Percentiles rank a stretch among this genome's conserved stretches.
Conservation (phyloP, 2,329 filamentous ascomycete species). For the Xylariaceae sp. region DNA sequence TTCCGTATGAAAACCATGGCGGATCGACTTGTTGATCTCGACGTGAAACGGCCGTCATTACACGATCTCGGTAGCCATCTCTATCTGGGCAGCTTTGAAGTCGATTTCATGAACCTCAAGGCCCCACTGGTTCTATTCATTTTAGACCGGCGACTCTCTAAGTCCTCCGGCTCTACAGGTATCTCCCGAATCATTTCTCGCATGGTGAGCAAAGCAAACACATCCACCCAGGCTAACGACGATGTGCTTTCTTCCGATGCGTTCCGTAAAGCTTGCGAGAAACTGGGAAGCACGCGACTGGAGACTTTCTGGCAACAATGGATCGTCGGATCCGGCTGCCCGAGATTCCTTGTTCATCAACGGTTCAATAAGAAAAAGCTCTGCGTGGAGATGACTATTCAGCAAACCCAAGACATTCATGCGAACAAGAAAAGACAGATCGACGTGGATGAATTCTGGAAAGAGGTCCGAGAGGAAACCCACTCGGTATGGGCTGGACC, state of each 20-base stretch:
- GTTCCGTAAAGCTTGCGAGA: constrained; percentile 83
- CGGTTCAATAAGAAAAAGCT: constrained; percentile 97
- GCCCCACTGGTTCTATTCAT: constrained; percentile 90
- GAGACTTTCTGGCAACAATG: constrained; percentile 93
- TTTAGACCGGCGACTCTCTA: constrained; percentile 83
- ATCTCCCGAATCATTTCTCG: constrained; percentile 82
- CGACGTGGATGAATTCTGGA: constrained; percentile 72
- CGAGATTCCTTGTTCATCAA: constrained; percentile 79
- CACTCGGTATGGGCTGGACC: constrained; percentile 65
- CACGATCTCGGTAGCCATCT: constrained; percentile 74
- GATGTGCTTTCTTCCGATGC: constrained; percentile 70
- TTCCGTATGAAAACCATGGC: constrained; percentile 83
- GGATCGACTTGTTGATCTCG: constrained; percentile 76
- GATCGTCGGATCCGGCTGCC: constrained; percentile 84
- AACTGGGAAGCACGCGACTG: constrained; percentile 78
- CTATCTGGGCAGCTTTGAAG: constrained; percentile 77
- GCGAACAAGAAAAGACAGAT: constrained; percentile 48
- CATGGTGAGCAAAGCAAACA: constrained; percentile 81
- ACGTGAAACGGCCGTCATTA: constrained; percentile 77
- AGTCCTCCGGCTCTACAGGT: constrained; percentile 79
- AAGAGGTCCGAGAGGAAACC: constrained; percentile 76
- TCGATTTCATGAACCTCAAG: constrained; percentile 87
- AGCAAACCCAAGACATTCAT: constrained; percentile 62
- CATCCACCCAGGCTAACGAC: constrained; percentile 55
- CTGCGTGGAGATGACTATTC: constrained; percentile 86